Evolutionary conservation across 805 yeast genomes (phyloP), one percentile per base, ranked within the genome.

Genomic region (Yamadazyma sp.): DNA sequence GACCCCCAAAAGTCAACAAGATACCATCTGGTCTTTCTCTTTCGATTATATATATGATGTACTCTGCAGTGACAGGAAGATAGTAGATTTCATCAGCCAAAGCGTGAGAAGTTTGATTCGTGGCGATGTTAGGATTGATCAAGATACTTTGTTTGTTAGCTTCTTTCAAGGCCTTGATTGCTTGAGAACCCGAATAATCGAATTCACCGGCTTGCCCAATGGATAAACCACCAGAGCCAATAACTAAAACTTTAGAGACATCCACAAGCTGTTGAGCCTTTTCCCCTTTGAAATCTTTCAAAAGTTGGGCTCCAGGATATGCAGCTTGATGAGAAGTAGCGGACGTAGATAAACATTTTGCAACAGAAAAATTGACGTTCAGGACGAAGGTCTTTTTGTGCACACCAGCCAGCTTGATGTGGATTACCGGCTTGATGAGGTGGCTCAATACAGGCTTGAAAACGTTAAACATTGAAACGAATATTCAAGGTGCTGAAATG

Each of bases 131-230:
- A 41, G 99, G 99, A 67, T 93, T 93, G 59, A 93, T 90, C 57
- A 93, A 77, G 50, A 93, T 83, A 40, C 98, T 80, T 55, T 77
- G 62, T 61, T 87, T 90, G 64, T 85, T 76, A 39, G 95, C 98
- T 71, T 93, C 97, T 65, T 88, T 91, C 68, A 93, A 75, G 32
- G 99, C 99, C 69, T 93, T 93, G 68, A 93, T 93, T 42, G 99
- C 99, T 70, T 93, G 99, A 39, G 96, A 88, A 57, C 99, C 99
- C 31, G 97, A 89, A 70, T 93, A 93, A 64, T 93, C 99, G 58
- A 93, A 93, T 70, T 93, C 99, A 67, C 99, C 99, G 47, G 99
- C 99, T 73, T 93, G 99, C 50, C 99, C 99, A 60, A 93, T 93
- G 40, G 96, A 86, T 55, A 93, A 75, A 62, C 99, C 99, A 73